These are phyloP conservation scores for Fagopyrum homotropicum DNA, from an alignment of 148 eudicot genomes.

Conservation along the genomic window DNA sequence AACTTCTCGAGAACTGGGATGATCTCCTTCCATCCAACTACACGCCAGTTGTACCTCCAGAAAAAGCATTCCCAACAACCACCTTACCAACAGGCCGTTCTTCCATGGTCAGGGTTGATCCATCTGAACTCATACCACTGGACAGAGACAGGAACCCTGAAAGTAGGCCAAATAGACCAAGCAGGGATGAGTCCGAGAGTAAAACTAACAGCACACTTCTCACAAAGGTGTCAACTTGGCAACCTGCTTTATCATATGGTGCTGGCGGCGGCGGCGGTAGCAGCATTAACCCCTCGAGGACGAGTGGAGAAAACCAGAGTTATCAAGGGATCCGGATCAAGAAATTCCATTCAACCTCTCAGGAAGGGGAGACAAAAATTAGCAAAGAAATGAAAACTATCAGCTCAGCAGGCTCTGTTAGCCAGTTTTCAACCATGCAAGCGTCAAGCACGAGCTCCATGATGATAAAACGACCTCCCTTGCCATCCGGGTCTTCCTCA, in stretches of 20 bases:
- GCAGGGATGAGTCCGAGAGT: conserved; percentile 34
- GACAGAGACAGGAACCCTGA: conserved; percentile 54
- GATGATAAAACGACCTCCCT: conserved; percentile 20
- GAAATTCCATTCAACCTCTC: conserved; percentile 23
- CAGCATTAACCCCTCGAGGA: conserved; percentile 17
- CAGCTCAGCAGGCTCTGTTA: conserved; percentile 21
- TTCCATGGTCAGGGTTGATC: conserved; percentile 39
- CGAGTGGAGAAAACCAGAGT: conserved; percentile 26
- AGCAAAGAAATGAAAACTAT: conserved; percentile 22
- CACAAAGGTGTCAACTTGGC: conserved; percentile 36
- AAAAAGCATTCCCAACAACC: conserved; percentile 93
- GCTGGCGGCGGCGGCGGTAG: not conserved
- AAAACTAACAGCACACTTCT: conserved; percentile 20
- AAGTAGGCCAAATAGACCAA: conserved; percentile 32
- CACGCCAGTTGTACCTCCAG: conserved; percentile 93
- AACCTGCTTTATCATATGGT: conserved; percentile 27
- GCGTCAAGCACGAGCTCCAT: conserved; percentile 19
- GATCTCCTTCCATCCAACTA: conserved; percentile 93
- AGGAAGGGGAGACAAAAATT: conserved; percentile 34
- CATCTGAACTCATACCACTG: conserved; percentile 25
- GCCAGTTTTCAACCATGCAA: conserved; percentile 31
- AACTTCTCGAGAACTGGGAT: conserved; percentile 92
- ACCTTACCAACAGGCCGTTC: conserved; percentile 69
- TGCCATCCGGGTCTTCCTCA: conserved; percentile 28
- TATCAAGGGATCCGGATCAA: conserved; percentile 43